Evolutionary conservation across 768 basidiomycete genomes (phyloP).

Genomic region (Amylocystis lapponica): DNA sequence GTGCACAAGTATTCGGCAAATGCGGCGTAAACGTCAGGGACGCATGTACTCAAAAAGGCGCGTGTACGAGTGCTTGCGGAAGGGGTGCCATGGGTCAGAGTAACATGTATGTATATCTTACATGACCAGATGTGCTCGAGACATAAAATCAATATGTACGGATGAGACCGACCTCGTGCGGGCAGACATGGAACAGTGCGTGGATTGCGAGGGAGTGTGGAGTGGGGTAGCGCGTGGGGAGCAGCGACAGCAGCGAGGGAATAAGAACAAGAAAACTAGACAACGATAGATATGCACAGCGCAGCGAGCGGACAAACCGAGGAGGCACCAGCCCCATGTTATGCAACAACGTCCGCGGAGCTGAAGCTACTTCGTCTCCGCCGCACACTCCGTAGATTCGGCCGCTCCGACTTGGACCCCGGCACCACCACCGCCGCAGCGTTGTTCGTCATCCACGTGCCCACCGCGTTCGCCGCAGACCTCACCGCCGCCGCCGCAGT

Average conservation of each 20-base stretch:
- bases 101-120: neutral
- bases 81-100: neutral
- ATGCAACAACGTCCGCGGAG: constrained; percentile 79
- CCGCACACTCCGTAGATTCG: constrained; percentile 66
- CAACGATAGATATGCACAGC: constrained; percentile 16
- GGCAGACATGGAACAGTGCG: neutral
- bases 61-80: neutral
- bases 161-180: too few species aligned
- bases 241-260: too few species aligned
- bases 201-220: neutral
- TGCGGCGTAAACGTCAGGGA: neutral
- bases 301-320: constrained; percentile 6
- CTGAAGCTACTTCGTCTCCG: constrained; percentile 85
- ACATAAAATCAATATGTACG: too few species aligned
- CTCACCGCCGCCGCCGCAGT: constrained; percentile 38
- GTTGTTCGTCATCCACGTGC: constrained; percentile 78
- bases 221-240: neutral
- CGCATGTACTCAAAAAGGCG: neutral
- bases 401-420: constrained; percentile 66
- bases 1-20: constrained; percentile 70
- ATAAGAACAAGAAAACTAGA: too few species aligned
- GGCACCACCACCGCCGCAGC: constrained; percentile 65
- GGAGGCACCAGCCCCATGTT: constrained; percentile 14
- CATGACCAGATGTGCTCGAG: neutral
- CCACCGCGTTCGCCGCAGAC: constrained; percentile 32